Percentiles rank a stretch among this genome's conserved stretches.
These are phyloP conservation scores for Blumeria hordei DNA, from an alignment of 2,329 filamentous ascomycete species.

Conservation along the genomic window DNA sequence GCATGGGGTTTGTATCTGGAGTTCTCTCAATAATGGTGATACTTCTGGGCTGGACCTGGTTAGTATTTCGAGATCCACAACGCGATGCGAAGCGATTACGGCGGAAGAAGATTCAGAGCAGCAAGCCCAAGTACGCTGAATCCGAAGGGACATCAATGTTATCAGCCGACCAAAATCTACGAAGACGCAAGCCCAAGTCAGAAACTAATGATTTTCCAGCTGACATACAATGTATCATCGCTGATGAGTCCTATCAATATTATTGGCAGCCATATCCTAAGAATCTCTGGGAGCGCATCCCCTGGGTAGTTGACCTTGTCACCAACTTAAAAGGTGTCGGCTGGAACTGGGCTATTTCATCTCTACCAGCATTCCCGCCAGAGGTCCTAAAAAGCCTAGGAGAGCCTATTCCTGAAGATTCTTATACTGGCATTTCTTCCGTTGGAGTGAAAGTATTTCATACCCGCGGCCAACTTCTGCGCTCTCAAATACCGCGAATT, in stretches of 20 bases:
- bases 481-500: conserved; percentile 21
- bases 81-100: conserved; percentile 25
- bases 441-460: conserved; percentile 22
- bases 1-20: conserved; percentile 25
- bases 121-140: background rate
- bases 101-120: conserved; percentile 9
- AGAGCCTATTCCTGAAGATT: conserved; percentile 17
- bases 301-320: conserved; percentile 30
- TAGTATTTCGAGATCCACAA: conserved; percentile 31
- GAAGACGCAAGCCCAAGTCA: background rate
- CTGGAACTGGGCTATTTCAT: conserved; percentile 31
- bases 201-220: background rate
- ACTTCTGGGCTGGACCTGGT: conserved; percentile 22
- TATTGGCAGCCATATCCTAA: conserved; percentile 36
- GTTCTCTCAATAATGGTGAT: conserved; percentile 26
- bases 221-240: background rate
- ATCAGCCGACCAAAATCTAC: background rate
- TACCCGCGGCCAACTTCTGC: conserved; percentile 22
- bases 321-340: conserved; percentile 29
- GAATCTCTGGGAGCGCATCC: conserved; percentile 24
- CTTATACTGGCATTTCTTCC: conserved; percentile 15
- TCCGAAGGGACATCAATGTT: background rate
- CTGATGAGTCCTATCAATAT: conserved; percentile 21
- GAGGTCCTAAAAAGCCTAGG: conserved; percentile 18
- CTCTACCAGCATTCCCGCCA: conserved; percentile 23